Base-by-base conservation (phyloP, 1,139 yeast species). In the Zygoascus hellenicus region DNA sequence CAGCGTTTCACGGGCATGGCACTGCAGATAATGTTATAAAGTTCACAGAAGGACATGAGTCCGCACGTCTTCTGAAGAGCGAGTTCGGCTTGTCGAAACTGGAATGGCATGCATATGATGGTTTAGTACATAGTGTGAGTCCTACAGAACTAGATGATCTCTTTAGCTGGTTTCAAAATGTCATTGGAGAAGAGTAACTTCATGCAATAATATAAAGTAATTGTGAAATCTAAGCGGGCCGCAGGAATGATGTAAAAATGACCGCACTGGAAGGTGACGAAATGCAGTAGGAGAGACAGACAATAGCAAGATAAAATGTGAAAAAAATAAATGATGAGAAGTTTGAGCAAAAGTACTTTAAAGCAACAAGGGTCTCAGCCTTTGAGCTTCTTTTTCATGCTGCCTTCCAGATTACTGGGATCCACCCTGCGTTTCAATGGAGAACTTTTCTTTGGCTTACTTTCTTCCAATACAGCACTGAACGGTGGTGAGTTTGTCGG, bases 1-100 rank as follows among this genome's bases (percentile, higher is more conserved):
- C 96, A 0, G 69, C 87, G 11, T 88, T 88, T 68, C 86, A 87
- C 57, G 96, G 94, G 7, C 97, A 92, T 63, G 98, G 98, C 26
- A 77, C 78, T 2, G 66, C 62, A 2, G 98, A 92, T 61, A 84
- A 84, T 1, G 70, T 90, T 4, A 76, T 92, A 19, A 62, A 72
- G 4, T 67, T 70, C 45, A 56, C 65, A 3, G 70, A 63, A 51
- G 96, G 85, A 3, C 62, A 68, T 42, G 51, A 59, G 28, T 72
- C 89, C 1, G 42, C 52, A 13, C 60, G 59, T n/a, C 43, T 51
- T n/a, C 55, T 71, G 45, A 55, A 53, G 29, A 59, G 66, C 11
- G 74, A 75, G 9, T 73, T 78, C 48, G 89, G 85, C 0, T 77
- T 77, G 61, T 67, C 67, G 11, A 68, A 80, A 43, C 72, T 76